These are phyloP conservation scores for Umbilicaria muhlenbergii DNA, from an alignment of 495 filamentous ascomycete genomes.

Conservation along the genomic window DNA sequence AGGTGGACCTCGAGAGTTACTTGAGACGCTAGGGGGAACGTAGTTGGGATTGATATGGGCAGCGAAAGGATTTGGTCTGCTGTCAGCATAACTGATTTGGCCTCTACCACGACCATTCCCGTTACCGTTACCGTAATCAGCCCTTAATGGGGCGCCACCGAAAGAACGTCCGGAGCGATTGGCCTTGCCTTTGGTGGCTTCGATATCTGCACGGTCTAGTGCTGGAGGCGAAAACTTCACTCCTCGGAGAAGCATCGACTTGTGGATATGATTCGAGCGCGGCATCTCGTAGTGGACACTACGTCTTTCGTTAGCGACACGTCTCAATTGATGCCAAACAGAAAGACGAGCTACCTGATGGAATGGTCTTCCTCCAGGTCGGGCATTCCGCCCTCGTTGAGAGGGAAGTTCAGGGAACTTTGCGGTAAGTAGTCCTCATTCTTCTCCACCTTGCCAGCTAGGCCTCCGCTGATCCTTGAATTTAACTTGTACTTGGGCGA, in stretches of 20 bases:
- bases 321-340: background rate
- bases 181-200: slow-evolving; percentile 44
- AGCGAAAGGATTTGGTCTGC: slow-evolving; percentile 36
- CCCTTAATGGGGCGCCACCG: slow-evolving; percentile 44
- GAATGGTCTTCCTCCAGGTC: slow-evolving; percentile 69
- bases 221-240: slow-evolving; percentile 53
- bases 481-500: slow-evolving; percentile 51
- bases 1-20: background rate
- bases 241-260: slow-evolving; percentile 85
- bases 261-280: slow-evolving; percentile 52
- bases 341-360: slow-evolving; percentile 44
- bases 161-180: slow-evolving; percentile 42
- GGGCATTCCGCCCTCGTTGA: slow-evolving; percentile 51
- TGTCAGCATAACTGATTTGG: slow-evolving; percentile 30
- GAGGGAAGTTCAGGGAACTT: slow-evolving; percentile 45
- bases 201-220: slow-evolving; percentile 58
- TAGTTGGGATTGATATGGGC: slow-evolving; percentile 37
- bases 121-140: slow-evolving; percentile 22
- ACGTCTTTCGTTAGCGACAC: slow-evolving; percentile 18
- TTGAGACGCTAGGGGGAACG: slow-evolving; percentile 17
- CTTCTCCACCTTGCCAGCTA: slow-evolving; percentile 69
- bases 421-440: slow-evolving; percentile 68
- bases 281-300: slow-evolving; percentile 82
- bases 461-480: slow-evolving; percentile 52
- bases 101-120: slow-evolving; percentile 27